Base-by-base conservation (phyloP, 495 filamentous ascomycete genomes). In the Neurospora tetrasperma region DNA sequence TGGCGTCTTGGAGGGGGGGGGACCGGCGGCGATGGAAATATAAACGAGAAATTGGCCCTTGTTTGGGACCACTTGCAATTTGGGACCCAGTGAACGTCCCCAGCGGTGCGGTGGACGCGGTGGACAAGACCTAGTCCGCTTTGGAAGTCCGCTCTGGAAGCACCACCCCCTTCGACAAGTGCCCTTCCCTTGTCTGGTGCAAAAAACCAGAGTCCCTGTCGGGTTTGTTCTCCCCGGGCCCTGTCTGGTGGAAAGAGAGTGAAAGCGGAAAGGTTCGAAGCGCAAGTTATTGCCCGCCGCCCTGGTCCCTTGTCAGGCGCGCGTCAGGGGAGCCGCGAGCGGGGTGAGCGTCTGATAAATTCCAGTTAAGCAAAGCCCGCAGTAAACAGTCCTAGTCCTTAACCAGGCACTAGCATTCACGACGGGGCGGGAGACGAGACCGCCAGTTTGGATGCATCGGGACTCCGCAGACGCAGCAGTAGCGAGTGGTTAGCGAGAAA, bases 391-490 rank as follows among this genome's bases (percentile, higher is more conserved):
- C 12, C 5, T 35, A 9, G 23, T 16, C 7, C 5, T 4, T 66
- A 66, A 66, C 54, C 16, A 9, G 2, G 1, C 77, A 73, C 75
- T 77, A 76, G 73, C 75, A 79, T 69, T 73, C 77, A 75, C 74
- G 73, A 76, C 75, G 75, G 74, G 73, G 27, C 27, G 73, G 76
- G 59, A 73, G 71, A 73, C 69, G 78, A 76, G 73, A 78, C 73
- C 73, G 73, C 78, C 77, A 78, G 75, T 73, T 72, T 69, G 73
- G 71, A 73, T 71, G 75, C 76, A 78, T 75, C 46, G 46, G 75
- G 62, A 66, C 54, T 66, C 54, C 35, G 66, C 62, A 39, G 68
- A 54, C 20, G 72, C 72, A 62, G 54, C 54, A 69, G 41, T 44
- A 71, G 66, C 71, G 44, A 62, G 48, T 62, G 31, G 12, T 66